Evolutionary conservation across 1,139 yeast genomes (phyloP).

Genomic region (Kurtzmaniella quercitrusa): DNA sequence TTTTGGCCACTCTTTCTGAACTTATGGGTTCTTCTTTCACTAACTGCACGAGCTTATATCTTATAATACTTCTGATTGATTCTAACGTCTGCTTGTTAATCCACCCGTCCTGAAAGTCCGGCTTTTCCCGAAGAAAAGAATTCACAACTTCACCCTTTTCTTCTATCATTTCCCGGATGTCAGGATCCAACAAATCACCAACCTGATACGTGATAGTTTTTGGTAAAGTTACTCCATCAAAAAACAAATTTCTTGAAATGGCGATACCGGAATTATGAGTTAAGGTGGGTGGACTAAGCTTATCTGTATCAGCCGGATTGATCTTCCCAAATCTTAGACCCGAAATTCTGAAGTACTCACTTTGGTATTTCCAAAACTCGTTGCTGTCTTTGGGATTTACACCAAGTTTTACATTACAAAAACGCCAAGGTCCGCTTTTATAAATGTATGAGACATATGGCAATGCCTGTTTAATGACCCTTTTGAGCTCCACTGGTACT

Average conservation of each 20-base stretch:
- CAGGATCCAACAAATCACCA: conserved; percentile 74
- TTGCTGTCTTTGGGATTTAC: conserved; percentile 63
- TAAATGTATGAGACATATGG: conserved; percentile 81
- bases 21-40: conserved; percentile 42
- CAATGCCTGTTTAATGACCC: conserved; percentile 65
- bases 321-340: conserved; percentile 22
- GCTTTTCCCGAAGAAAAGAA: conserved; percentile 40
- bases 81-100: conserved; percentile 56
- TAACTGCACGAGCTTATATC: conserved; percentile 65
- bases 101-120: conserved; percentile 71
- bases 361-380: conserved; percentile 66
- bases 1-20: conserved; percentile 36
- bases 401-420: conserved; percentile 78
- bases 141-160: conserved; percentile 29
- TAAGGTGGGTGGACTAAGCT: conserved; percentile 17
- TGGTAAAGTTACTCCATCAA: conserved; percentile 73
- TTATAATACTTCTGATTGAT: conserved; percentile 62
- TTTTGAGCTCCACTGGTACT: conserved; percentile 47
- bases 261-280: conserved; percentile 12
- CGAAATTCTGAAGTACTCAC: conserved; percentile 72
- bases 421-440: conserved; percentile 94
- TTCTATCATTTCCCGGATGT: conserved; percentile 47
- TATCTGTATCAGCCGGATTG: conserved; percentile 9
- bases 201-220: conserved; percentile 70
- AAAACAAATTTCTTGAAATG: conserved; percentile 51